Base-by-base conservation (phyloP, 352 stramenopile species). In the Phytophthora sansomeana region DNA sequence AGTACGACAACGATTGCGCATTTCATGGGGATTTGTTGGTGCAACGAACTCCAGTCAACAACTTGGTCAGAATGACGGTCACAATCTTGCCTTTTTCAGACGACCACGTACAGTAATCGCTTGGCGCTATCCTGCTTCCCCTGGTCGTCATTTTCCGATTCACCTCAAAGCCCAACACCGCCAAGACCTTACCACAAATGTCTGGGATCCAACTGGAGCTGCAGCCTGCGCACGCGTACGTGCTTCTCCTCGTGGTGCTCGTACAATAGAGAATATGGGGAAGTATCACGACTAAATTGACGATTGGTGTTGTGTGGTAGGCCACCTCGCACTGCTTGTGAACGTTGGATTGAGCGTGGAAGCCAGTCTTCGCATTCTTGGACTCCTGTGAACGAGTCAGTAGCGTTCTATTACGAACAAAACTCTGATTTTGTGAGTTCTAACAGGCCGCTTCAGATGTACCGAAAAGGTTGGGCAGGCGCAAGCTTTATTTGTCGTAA, bases 221-320 rank as follows among this genome's bases (percentile, higher is more conserved):
- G 16, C 79, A 85, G 51, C 64, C 75, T 3, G 80, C 61, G 26
- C 81, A 92, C 63, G 77, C 75, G 33, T 82, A 75, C 57, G 43
- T 88, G 39, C 73, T 68, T 16, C 66, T 91, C 11, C 46, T 90
- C n/a, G 68, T 81, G 33, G 69, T 92, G 58, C 38, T 78, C 64
- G 57, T 65, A 19, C 21, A 49, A 19, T 84, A 24, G 21, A 24
- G 21, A 24, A 24, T 24, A 24, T 24, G 21, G 21, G 21, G 21
- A 24, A 24, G 1, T 24, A 3, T 24, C 21, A 24, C 21, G 21
- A 24, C 21, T 24, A 24, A 24, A 24, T 24, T 24, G n/a, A n/a
- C n/a, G n/a, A n/a, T n/a, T n/a, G n/a, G n/a, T n/a, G n/a, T n/a
- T n/a, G n/a, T n/a, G 14, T 33, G 39, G 16, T 39, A 91, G 84